Evolutionary conservation across 371 early-diverging fungal species (phyloP).

Genomic region (Lichtheimia hyalospora): DNA sequence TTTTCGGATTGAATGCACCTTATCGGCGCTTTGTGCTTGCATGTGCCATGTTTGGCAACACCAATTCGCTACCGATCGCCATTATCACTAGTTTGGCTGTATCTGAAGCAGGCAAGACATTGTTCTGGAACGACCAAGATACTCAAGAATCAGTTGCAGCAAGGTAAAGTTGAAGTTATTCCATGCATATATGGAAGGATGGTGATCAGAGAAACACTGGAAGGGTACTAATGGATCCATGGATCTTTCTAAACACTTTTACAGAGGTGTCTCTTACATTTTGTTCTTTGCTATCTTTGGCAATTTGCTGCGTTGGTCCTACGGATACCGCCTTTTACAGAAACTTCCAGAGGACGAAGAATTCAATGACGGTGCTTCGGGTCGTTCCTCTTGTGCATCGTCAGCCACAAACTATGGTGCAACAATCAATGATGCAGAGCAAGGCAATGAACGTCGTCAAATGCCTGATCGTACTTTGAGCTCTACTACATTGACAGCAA

Average conservation of each 20-base stretch:
- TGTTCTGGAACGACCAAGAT: slow-evolving; percentile 60
- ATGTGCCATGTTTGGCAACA: slow-evolving; percentile 69
- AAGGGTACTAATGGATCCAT: not conserved
- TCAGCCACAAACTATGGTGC: slow-evolving; percentile 1
- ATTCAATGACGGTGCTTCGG: not conserved
- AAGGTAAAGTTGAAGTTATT: slow-evolving; percentile 34
- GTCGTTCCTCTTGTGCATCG: not conserved
- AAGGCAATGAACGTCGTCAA: not conserved
- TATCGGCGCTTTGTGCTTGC: slow-evolving; percentile 66
- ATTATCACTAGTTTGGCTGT: slow-evolving; percentile 69
- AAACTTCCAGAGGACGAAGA: slow-evolving; percentile 6
- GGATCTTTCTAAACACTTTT: not conserved
- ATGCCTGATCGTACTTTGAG: slow-evolving; percentile 20
- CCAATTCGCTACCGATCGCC: slow-evolving; percentile 74
- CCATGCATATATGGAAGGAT: not conserved
- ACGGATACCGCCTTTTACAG: slow-evolving; percentile 65
- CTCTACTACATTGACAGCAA: slow-evolving; percentile 17
- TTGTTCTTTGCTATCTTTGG: slow-evolving; percentile 76
- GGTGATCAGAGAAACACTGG: too few relatives aligned
- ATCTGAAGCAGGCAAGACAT: slow-evolving; percentile 60
- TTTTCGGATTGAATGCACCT: slow-evolving; percentile 47
- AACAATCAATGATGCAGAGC: slow-evolving; percentile 4
- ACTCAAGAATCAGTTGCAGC: slow-evolving; percentile 64
- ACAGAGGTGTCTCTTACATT: slow-evolving; percentile 73
- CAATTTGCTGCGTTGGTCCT: slow-evolving; percentile 74